Evolutionary conservation across 1,139 yeast genomes (phyloP).

Genomic region (Pichia sp.): DNA sequence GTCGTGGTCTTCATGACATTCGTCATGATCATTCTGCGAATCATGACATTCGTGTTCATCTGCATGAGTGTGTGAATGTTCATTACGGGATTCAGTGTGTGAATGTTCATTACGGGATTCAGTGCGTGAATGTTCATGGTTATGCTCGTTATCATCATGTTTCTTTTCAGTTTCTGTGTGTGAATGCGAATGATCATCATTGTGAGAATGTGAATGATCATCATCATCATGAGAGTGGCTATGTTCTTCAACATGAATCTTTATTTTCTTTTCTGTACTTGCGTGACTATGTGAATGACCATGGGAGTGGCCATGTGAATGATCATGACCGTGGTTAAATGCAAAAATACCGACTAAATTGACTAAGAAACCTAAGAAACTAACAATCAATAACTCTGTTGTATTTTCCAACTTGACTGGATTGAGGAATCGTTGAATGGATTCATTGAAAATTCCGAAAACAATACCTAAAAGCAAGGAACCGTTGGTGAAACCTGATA

Average conservation of each 20-base stretch:
- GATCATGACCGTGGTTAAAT: conserved; percentile 69
- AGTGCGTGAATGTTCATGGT: too few species aligned
- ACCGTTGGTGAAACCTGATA: conserved; percentile 96
- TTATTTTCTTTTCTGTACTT: too few species aligned
- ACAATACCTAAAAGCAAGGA: conserved; percentile 84
- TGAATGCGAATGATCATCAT: conserved; percentile 1
- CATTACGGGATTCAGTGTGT: too few species aligned
- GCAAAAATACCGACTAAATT: conserved; percentile 93
- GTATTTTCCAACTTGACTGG: conserved; percentile 82
- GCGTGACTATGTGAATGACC: conserved; percentile 37
- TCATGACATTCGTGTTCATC: background rate
- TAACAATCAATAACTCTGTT: conserved; percentile 82
- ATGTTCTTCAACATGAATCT: conserved; percentile 32
- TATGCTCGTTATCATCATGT: too few species aligned
- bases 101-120: too few species aligned
- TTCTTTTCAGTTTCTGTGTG: too few species aligned
- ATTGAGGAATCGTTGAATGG: conserved; percentile 71
- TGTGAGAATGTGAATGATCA: background rate
- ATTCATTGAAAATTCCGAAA: conserved; percentile 84
- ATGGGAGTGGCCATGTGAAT: conserved; percentile 33
- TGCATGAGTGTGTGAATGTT: too few species aligned
- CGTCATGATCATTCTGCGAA: too few species aligned
- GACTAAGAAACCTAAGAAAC: conserved; percentile 79
- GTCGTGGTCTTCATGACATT: background rate
- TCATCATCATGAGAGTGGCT: background rate